Percentiles rank a stretch among this genome's conserved stretches.
Evolutionary conservation across 2,329 filamentous ascomycete genomes (phyloP).

Genomic region (Nannizzia gypsea): DNA sequence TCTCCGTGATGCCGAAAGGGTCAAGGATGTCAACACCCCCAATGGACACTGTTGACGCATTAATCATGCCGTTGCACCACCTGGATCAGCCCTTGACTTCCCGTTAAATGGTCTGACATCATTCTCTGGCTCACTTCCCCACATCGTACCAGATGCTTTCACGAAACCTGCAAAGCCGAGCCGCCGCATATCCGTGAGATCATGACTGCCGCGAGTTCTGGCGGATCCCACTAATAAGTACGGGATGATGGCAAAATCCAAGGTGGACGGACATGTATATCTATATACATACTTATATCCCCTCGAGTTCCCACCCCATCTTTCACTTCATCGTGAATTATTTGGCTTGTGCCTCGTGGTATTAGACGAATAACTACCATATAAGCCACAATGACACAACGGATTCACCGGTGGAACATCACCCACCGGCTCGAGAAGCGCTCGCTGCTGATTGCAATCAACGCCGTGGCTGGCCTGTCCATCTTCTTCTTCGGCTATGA

Average conservation of each 20-base stretch:
- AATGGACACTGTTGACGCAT: too few relatives aligned
- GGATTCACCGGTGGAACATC: conserved; percentile 31
- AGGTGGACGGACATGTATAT: too few relatives aligned
- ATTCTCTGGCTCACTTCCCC: neutral
- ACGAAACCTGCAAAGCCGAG: neutral
- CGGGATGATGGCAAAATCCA: neutral
- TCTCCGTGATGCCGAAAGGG: too few relatives aligned
- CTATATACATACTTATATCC: neutral
- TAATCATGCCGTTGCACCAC: too few relatives aligned
- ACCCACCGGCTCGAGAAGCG: conserved; percentile 46
- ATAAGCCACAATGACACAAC: neutral
- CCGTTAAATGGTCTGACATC: neutral
- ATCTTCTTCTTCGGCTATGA: conserved; percentile 59
- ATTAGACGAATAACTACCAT: neutral
- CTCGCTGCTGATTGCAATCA: conserved; percentile 48
- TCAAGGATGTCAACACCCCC: too few relatives aligned
- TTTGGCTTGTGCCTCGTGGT: too few relatives aligned
- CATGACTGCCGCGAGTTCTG: neutral
- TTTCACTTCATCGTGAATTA: too few relatives aligned
- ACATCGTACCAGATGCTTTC: neutral
- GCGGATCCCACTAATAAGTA: neutral
- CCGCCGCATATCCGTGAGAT: neutral
- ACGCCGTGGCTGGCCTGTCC: conserved; percentile 50
- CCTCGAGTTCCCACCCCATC: neutral
- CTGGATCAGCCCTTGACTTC: too few relatives aligned